Evolutionary conservation across 768 basidiomycete genomes (phyloP).

Genomic region (Amanita brunnescens): DNA sequence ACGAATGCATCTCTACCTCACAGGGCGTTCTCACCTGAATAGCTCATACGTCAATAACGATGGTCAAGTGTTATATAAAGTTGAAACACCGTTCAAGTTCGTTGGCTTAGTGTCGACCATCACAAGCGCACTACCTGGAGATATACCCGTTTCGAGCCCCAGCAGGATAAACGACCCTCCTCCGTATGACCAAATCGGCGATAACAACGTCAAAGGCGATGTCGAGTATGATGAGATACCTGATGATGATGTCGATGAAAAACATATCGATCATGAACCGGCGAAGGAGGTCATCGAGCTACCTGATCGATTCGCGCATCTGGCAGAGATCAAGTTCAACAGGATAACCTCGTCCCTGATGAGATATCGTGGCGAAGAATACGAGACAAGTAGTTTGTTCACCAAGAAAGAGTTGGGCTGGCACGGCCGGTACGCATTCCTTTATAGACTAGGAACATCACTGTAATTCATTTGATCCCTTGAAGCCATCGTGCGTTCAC

Average conservation of each 20-base stretch:
- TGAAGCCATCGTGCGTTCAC: conserved; percentile 24
- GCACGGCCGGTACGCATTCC: conserved; percentile 11
- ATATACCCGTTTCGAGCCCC: background rate
- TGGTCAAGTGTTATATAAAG: conserved; percentile 16
- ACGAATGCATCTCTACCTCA: conserved; percentile 18
- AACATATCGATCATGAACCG: background rate
- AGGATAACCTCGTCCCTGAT: conserved; percentile 6
- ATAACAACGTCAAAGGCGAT: background rate
- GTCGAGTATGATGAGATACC: background rate
- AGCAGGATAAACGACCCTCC: background rate
- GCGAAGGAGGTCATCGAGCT: background rate
- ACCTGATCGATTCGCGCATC: conserved; percentile 6
- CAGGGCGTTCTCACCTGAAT: conserved; percentile 13
- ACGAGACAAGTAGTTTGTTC: conserved; percentile 8
- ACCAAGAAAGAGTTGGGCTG: conserved; percentile 12
- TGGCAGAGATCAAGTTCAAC: conserved; percentile 13
- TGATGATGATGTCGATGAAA: background rate
- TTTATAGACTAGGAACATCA: background rate
- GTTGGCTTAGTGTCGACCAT: conserved; percentile 9
- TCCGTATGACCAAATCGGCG: background rate
- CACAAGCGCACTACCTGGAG: conserved; percentile 6
- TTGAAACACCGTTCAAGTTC: conserved; percentile 7
- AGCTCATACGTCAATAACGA: conserved; percentile 14
- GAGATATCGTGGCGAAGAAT: conserved; percentile 1
- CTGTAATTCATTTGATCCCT: too few species aligned